Conservation (phyloP, 495 filamentous ascomycete genomes). For the Penicillium maclennaniae region DNA sequence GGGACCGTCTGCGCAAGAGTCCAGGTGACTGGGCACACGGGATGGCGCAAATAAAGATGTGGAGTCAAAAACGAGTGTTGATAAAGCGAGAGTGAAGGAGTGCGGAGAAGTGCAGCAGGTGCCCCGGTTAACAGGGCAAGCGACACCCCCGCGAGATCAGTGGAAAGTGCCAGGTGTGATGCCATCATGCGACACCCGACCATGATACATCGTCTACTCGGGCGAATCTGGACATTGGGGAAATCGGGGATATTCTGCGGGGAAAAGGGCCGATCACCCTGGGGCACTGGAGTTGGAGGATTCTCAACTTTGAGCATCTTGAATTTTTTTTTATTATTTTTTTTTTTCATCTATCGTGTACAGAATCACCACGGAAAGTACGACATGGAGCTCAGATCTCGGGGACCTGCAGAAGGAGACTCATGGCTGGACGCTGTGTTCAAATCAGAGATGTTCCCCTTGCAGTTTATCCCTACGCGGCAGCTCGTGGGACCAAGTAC, state of each 20-base stretch:
- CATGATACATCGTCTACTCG: not conserved
- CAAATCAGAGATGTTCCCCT: slow-evolving; percentile 25
- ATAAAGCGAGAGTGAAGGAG: not conserved
- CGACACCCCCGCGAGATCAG: not conserved
- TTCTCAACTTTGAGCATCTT: no score
- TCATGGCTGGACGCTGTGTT: slow-evolving; percentile 8
- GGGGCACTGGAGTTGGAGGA: not conserved
- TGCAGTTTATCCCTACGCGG: slow-evolving; percentile 14
- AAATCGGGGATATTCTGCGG: slow-evolving; percentile 12
- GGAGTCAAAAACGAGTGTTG: slow-evolving; percentile 18
- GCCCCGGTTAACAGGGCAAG: not conserved
- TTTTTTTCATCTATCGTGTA: not conserved
- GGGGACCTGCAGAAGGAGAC: slow-evolving; percentile 18
- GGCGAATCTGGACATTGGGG: not conserved
- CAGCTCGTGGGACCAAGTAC: slow-evolving; percentile 3
- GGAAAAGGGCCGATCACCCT: slow-evolving; percentile 23
- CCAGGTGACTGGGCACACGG: slow-evolving; percentile 20
- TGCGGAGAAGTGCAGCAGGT: slow-evolving; percentile 1
- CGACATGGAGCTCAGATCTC: not conserved
- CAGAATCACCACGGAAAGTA: not conserved
- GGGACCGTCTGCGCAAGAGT: not conserved
- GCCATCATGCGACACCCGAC: slow-evolving; percentile 19
- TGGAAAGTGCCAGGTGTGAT: slow-evolving; percentile 20
- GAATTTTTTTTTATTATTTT: no score
- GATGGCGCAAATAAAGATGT: slow-evolving; percentile 29